Conservation (phyloP, 2,329 filamentous ascomycete species). For the Alternaria postmessia region DNA sequence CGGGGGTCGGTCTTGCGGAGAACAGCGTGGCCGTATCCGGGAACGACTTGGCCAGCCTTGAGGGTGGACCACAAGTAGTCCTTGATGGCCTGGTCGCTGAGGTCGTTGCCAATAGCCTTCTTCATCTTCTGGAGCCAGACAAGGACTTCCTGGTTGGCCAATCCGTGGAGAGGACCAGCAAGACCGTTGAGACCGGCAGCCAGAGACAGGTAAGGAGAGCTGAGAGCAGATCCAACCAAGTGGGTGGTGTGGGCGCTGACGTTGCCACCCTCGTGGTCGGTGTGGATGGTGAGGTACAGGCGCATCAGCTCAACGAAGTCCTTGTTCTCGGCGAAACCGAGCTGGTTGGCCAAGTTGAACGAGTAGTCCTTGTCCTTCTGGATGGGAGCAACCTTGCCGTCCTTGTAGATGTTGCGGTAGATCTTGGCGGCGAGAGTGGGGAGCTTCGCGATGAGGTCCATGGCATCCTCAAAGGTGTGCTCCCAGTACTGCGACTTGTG, state of each 20-base stretch:
- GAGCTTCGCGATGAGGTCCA: conserved; percentile 99
- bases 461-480: conserved; percentile 99
- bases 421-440: conserved; percentile 97
- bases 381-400: conserved; percentile 93
- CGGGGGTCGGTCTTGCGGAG: conserved; percentile 99
- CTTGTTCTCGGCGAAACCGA: conserved; percentile 91
- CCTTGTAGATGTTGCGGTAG: conserved; percentile 99
- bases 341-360: conserved; percentile 99
- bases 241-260: conserved; percentile 98
- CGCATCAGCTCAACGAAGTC: conserved; percentile 99
- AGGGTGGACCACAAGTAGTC: conserved; percentile 99
- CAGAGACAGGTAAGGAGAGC: conserved; percentile 96
- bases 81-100: conserved; percentile 95
- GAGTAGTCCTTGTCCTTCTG: conserved; percentile 99
- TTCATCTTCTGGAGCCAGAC: conserved; percentile 99
- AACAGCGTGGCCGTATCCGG: conserved; percentile 97
- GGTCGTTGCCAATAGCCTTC: conserved; percentile 88
- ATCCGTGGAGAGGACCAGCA: conserved; percentile 95
- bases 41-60: conserved; percentile 93
- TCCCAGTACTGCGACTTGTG: conserved; percentile 99
- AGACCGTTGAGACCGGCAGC: conserved; percentile 98
- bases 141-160: conserved; percentile 99
- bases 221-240: conserved; percentile 94
- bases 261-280: conserved; percentile 99
- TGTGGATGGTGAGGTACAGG: conserved; percentile 99